Evolutionary conservation across 805 yeast genomes (phyloP).

Genomic region (Metschnikowia reukaufii): DNA sequence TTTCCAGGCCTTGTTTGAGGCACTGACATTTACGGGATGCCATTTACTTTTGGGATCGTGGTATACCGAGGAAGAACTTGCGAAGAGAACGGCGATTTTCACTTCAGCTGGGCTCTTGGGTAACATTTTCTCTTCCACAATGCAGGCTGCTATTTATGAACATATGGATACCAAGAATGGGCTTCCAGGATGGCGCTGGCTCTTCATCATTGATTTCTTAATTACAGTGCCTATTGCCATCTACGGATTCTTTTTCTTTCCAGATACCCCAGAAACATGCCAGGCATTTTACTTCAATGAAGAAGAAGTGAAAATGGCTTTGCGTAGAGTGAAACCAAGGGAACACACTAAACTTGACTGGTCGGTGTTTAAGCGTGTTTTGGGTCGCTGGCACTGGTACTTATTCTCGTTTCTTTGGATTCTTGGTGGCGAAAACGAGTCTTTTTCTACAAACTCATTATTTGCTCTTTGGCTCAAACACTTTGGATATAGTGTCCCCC

Average conservation of each 20-base stretch:
- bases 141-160: constrained; percentile 54
- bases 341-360: constrained; percentile 13
- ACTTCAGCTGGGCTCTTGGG: constrained; percentile 57
- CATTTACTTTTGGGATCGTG: constrained; percentile 56
- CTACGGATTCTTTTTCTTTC: constrained; percentile 48
- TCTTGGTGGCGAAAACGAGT: constrained; percentile 49
- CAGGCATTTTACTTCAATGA: constrained; percentile 37
- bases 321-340: constrained; percentile 11
- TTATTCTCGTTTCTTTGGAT: constrained; percentile 53
- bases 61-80: constrained; percentile 49
- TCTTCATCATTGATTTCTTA: constrained; percentile 63
- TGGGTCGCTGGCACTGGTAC: constrained; percentile 59
- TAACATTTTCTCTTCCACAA: constrained; percentile 51
- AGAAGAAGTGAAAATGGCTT: constrained; percentile 20
- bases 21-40: constrained; percentile 55
- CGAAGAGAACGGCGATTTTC: constrained; percentile 53
- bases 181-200: constrained; percentile 60
- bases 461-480: constrained; percentile 49
- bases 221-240: constrained; percentile 56
- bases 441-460: constrained; percentile 46
- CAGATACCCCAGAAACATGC: constrained; percentile 52
- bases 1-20: constrained; percentile 60
- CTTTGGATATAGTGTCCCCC: constrained; percentile 41
- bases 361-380: constrained; percentile 37
- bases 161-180: constrained; percentile 46